Percentiles rank a stretch among this genome's conserved stretches.
Evolutionary conservation across 768 basidiomycete species (phyloP).

Genomic region (Coprinellus micaceus): DNA sequence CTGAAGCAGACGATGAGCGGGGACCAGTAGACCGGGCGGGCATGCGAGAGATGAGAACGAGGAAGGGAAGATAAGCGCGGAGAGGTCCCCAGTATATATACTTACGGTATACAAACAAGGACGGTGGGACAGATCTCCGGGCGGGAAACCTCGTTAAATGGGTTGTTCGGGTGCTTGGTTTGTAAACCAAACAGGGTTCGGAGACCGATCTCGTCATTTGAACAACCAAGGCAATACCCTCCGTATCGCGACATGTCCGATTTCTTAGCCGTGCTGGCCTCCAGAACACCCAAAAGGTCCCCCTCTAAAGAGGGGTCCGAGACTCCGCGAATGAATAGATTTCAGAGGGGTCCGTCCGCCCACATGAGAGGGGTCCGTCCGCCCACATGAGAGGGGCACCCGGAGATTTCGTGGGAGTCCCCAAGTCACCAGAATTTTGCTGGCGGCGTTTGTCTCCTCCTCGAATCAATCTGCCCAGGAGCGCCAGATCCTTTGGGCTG

Average conservation of each 20-base stretch:
- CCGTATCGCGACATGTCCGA: background rate
- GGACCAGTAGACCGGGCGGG: conserved; percentile 10
- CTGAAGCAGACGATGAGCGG: conserved; percentile 16
- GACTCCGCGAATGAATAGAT: background rate
- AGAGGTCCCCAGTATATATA: conserved; percentile 30
- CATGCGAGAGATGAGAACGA: conserved; percentile 12
- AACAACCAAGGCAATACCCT: conserved; percentile 13
- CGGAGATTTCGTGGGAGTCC: conserved; percentile 10
- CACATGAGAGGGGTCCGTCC: background rate
- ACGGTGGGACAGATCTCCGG: conserved; percentile 24
- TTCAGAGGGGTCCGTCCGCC: background rate
- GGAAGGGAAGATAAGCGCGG: conserved; percentile 17
- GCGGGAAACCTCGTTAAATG: conserved; percentile 24
- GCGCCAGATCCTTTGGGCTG: conserved; percentile 3
- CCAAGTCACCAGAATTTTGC: background rate
- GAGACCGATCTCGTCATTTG: conserved; percentile 30
- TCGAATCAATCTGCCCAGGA: conserved; percentile 1
- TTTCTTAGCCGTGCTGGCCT: background rate
- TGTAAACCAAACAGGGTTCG: conserved; percentile 23
- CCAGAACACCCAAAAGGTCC: background rate
- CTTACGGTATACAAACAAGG: conserved; percentile 20
- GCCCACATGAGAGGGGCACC: background rate
- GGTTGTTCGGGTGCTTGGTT: conserved; percentile 32
- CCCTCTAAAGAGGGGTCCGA: background rate
- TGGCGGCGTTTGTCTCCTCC: conserved; percentile 5